phyloP scores from a whole-genome alignment of 176 grass and related monocot species.

The Pharus latifolius region DNA sequence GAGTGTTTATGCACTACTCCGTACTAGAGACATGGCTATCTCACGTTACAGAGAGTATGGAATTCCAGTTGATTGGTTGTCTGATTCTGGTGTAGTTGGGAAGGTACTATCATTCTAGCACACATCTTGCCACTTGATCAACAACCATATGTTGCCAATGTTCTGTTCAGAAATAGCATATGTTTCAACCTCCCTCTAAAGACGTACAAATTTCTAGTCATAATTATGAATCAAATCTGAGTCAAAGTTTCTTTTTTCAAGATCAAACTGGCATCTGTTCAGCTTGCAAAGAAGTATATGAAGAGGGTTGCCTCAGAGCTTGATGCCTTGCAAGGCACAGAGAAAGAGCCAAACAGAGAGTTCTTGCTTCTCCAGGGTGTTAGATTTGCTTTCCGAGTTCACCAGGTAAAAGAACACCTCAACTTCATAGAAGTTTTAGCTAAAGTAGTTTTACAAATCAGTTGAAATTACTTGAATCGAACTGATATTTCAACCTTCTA shows the following conservation, averaged over 20 bases:
- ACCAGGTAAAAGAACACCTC: constrained; percentile 44
- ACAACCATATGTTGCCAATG: not conserved
- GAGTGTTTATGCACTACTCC: constrained; percentile 79
- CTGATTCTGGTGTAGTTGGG: constrained; percentile 77
- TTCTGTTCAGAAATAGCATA: not conserved
- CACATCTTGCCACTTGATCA: not conserved
- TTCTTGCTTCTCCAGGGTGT: constrained; percentile 95
- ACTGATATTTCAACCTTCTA: not conserved
- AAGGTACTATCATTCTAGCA: constrained; percentile 51
- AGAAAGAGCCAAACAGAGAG: constrained; percentile 85
- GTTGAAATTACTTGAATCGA: not conserved
- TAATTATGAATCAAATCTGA: not conserved
- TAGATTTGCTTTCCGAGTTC: constrained; percentile 80
- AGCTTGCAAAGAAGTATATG: constrained; percentile 94
- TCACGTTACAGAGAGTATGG: constrained; percentile 83
- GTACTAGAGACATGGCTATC: constrained; percentile 80
- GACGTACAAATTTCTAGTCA: not conserved
- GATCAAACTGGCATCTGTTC: constrained; percentile 94
- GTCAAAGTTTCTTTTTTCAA: constrained; percentile 9
- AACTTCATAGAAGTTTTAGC: not conserved
- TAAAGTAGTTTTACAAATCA: not conserved
- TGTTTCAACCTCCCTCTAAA: not conserved
- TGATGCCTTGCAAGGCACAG: constrained; percentile 53
- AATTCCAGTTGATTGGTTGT: constrained; percentile 81
- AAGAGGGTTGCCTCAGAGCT: constrained; percentile 81